Percentiles rank a stretch among this genome's conserved stretches.
Evolutionary conservation across 2,329 filamentous ascomycete genomes (phyloP).

Genomic region (Gyromitra esculenta): DNA sequence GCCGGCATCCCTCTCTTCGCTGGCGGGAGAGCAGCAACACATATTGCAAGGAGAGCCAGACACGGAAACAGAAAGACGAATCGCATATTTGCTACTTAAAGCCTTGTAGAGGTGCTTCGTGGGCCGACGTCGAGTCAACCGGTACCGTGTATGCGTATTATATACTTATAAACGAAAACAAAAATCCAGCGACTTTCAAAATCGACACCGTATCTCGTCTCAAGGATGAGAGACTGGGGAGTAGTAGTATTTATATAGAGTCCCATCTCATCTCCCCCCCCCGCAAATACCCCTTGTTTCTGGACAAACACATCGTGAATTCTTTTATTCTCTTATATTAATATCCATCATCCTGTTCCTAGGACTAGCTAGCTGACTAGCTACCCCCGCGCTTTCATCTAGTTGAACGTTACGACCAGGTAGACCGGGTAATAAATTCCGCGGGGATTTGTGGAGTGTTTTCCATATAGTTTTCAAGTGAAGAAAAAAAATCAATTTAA

Average conservation of each 20-base stretch:
- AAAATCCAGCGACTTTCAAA: slow-evolving; percentile 14
- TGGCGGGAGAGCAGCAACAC: slow-evolving; percentile 25
- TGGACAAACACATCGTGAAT: no score
- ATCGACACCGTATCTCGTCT: neutral
- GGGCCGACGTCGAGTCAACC: neutral
- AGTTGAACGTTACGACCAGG: slow-evolving; percentile 14
- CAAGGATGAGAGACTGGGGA: neutral
- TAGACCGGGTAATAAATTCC: slow-evolving; percentile 26
- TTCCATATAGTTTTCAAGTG: neutral
- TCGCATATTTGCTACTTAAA: slow-evolving; percentile 14
- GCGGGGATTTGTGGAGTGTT: neutral
- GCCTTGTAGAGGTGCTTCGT: neutral
- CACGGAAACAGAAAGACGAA: slow-evolving; percentile 17
- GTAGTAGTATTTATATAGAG: slow-evolving; percentile 9
- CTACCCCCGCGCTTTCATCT: slow-evolving; percentile 27
- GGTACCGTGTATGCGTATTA: neutral
- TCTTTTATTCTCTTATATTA: neutral
- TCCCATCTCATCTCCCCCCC: neutral
- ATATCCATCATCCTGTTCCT: neutral
- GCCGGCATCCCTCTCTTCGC: slow-evolving; percentile 8
- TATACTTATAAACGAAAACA: neutral
- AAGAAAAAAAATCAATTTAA: slow-evolving; percentile 14
- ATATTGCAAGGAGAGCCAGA: slow-evolving; percentile 25
- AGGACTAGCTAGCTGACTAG: neutral
- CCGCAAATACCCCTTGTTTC: neutral